A percentile compares a stretch with the other conserved stretches of the same genome.
Evolutionary conservation across 495 filamentous ascomycete species (phyloP).

Genomic region (Lasiosphaeria miniovina): DNA sequence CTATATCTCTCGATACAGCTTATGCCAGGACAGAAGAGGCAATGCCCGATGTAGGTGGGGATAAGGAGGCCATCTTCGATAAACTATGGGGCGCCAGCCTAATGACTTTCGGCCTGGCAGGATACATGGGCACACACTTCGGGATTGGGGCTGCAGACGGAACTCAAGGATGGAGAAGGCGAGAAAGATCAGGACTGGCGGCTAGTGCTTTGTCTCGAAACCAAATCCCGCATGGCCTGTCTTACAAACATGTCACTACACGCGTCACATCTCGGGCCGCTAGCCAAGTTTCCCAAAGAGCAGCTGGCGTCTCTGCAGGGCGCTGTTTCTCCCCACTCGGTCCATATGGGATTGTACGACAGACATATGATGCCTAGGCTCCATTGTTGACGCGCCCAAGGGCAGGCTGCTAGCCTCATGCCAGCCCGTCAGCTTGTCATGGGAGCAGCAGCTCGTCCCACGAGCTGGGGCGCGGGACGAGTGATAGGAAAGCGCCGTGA

Average conservation of each 20-base stretch:
- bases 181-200: constrained; percentile 4
- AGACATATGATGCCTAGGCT: constrained; percentile 5
- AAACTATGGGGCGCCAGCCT: background rate
- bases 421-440: constrained; percentile 16
- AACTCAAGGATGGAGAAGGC: constrained; percentile 4
- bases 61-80: constrained; percentile 9
- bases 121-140: constrained; percentile 13
- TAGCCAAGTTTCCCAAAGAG: constrained; percentile 14
- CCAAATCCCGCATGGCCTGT: constrained; percentile 23
- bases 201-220: constrained; percentile 23
- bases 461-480: constrained; percentile 7
- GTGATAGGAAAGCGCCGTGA: constrained; percentile 5
- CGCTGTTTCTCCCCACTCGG: constrained; percentile 15
- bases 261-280: constrained; percentile 23
- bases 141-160: constrained; percentile 1
- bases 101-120: constrained; percentile 1
- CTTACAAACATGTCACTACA: constrained; percentile 31
- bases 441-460: constrained; percentile 19
- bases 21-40: background rate
- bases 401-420: constrained; percentile 23
- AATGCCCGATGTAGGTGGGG: background rate
- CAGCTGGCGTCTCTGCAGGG: constrained; percentile 2
- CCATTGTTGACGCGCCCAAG: constrained; percentile 18
- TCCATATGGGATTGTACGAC: constrained; percentile 21
- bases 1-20: constrained; percentile 13